A percentile compares a stretch with the other conserved stretches of the same genome.
Conservation (phyloP, 768 basidiomycete genomes). For the Clitopilus passeckerianus region DNA sequence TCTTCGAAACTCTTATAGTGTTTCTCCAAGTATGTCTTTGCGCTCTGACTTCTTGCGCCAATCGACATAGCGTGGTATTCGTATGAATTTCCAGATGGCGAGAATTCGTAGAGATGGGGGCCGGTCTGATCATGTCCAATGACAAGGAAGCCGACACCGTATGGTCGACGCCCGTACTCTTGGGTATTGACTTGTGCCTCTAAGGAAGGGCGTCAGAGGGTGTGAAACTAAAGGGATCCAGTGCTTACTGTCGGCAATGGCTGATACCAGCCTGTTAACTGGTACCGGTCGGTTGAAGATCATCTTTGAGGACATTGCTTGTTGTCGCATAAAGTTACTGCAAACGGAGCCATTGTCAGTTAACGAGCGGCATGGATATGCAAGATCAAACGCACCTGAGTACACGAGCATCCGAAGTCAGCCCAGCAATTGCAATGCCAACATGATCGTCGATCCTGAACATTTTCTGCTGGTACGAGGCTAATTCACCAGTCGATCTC, state of each 20-base stretch:
- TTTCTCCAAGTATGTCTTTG: constrained; percentile 97
- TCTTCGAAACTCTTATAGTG: constrained; percentile 85
- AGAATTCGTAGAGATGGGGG: constrained; percentile 97
- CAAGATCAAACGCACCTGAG: constrained; percentile 59
- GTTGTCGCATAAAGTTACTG: constrained; percentile 99
- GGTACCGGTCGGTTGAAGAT: constrained; percentile 93
- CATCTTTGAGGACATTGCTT: constrained; percentile 95
- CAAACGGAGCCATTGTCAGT: not conserved
- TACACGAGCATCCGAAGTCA: constrained; percentile 97
- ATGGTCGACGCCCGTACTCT: constrained; percentile 95
- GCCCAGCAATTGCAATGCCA: constrained; percentile 98
- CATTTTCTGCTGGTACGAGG: constrained; percentile 99
- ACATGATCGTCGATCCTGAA: constrained; percentile 99
- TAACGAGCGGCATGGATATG: not conserved
- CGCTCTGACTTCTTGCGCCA: constrained; percentile 95
- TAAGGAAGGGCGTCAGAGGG: constrained; percentile 22
- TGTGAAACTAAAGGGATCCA: not conserved
- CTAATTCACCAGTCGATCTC: constrained; percentile 97
- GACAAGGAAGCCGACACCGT: constrained; percentile 98
- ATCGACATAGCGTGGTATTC: constrained; percentile 99
- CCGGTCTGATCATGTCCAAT: constrained; percentile 96
- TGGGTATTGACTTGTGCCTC: constrained; percentile 99
- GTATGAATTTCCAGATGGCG: constrained; percentile 94
- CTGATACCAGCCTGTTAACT: constrained; percentile 86
- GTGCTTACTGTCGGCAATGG: constrained; percentile 90